Evolutionary conservation across 208 protist species (phyloP).

Genomic region (Trypanosoma cruzi): DNA sequence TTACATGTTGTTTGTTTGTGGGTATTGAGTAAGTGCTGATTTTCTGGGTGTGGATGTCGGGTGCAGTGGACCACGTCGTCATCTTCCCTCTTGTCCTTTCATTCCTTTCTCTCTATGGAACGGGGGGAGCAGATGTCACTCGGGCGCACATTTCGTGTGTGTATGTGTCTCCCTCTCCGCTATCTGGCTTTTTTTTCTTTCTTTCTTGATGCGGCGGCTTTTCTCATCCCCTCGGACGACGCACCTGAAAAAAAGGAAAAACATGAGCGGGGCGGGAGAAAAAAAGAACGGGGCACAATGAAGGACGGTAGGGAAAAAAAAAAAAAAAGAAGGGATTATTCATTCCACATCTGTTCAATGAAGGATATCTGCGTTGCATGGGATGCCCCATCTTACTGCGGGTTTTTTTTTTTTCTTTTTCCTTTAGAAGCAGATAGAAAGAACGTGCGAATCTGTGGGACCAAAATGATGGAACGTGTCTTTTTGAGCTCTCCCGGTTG

Average conservation of each 20-base stretch:
- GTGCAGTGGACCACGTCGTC: too few species aligned
- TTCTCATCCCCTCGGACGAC: background rate
- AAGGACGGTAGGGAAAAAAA: background rate
- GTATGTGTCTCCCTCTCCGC: background rate
- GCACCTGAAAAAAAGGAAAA: too few species aligned
- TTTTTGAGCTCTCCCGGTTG: too few species aligned
- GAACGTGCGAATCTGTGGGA: too few species aligned
- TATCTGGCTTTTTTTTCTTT: slow-evolving; percentile 2
- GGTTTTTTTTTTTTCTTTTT: slow-evolving; percentile 7
- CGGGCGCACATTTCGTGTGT: too few species aligned
- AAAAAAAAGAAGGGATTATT: slow-evolving; percentile 10
- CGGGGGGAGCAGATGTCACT: too few species aligned
- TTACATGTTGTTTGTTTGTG: slow-evolving; percentile 7
- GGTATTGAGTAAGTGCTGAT: slow-evolving; percentile 4
- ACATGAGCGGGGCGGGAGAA: background rate
- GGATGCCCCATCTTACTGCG: background rate
- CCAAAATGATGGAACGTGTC: too few species aligned
- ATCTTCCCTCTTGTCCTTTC: too few species aligned
- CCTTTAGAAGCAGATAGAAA: too few species aligned
- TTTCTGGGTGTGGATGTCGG: too few species aligned
- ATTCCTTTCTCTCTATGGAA: too few species aligned
- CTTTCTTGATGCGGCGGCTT: background rate
- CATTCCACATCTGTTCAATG: background rate
- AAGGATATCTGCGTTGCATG: background rate
- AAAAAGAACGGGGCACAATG: background rate